Percentiles rank a stretch among this genome's conserved stretches.
phyloP scores from a whole-genome alignment of 2,329 filamentous ascomycete species.

The Ambrosiella beaveri region DNA sequence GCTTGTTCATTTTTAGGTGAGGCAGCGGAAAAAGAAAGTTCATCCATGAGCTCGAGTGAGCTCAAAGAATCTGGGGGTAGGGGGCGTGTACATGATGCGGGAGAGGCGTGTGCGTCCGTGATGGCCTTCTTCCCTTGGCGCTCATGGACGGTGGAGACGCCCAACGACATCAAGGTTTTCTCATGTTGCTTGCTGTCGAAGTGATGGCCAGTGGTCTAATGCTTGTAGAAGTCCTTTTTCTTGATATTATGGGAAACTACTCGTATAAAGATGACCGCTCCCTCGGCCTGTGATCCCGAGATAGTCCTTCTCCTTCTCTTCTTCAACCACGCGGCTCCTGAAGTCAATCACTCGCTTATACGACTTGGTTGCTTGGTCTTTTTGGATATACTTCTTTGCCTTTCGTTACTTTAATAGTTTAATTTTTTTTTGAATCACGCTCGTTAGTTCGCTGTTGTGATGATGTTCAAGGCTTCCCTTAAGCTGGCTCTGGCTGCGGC shows the following conservation, averaged over 20 bases:
- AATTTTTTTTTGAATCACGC: background rate
- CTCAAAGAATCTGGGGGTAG: background rate
- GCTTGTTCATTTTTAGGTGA: background rate
- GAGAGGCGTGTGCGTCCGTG: background rate
- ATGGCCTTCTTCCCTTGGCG: background rate
- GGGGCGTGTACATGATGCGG: background rate
- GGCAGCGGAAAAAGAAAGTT: background rate
- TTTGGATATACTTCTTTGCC: background rate
- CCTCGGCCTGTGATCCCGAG: background rate
- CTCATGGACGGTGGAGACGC: background rate
- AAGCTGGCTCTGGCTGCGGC: conserved; percentile 18
- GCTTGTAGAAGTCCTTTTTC: background rate
- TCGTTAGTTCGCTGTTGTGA: background rate
- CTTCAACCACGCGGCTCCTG: background rate
- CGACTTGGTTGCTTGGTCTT: conserved; percentile 1
- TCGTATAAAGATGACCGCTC: background rate
- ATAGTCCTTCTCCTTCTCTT: background rate
- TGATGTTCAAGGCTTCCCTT: conserved; percentile 1
- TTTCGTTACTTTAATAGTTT: background rate
- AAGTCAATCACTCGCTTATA: conserved; percentile 8
- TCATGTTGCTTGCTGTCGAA: background rate
- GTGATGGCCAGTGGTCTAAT: background rate
- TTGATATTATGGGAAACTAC: background rate
- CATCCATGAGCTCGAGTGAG: background rate
- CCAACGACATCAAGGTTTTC: background rate